These are phyloP conservation scores for Paramecium primaurelia DNA, from an alignment of 73 alveolate species.

Conservation along the genomic window DNA sequence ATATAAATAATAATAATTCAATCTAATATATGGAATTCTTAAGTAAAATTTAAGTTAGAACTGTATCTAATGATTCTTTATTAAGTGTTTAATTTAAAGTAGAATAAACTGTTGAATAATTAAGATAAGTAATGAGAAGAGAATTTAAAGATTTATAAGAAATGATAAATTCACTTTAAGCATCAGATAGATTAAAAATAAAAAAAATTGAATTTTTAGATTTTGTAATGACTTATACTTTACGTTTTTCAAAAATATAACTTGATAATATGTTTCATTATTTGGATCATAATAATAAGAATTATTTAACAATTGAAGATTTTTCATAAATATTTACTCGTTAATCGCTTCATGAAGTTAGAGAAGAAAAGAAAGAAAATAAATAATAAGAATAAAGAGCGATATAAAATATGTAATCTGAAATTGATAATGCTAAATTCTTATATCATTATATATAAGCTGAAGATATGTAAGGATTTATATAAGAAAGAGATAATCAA, in stretches of 20 bases:
- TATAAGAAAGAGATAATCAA: background rate
- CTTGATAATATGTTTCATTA: slow-evolving; percentile 2
- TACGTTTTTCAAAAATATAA: slow-evolving; percentile 4
- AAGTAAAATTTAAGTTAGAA: slow-evolving; percentile 20
- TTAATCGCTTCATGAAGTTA: background rate
- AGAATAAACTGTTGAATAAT: background rate
- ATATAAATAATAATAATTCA: background rate
- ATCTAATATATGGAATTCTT: slow-evolving; percentile 35
- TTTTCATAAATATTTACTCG: background rate
- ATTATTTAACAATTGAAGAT: background rate
- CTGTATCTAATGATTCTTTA: background rate
- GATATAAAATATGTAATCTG: background rate
- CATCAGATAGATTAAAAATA: background rate
- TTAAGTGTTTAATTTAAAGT: background rate
- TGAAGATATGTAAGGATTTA: slow-evolving; percentile 21
- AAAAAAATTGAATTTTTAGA: background rate
- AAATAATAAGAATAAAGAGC: background rate
- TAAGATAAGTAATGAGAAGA: background rate
- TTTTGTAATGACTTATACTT: background rate
- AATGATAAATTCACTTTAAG: background rate
- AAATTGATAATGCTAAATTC: slow-evolving; percentile 43
- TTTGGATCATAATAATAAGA: background rate
- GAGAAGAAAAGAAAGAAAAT: slow-evolving; percentile 6
- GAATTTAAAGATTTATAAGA: slow-evolving; percentile 2
- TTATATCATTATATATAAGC: slow-evolving; percentile 34